Evolutionary conservation across 768 basidiomycete genomes (phyloP), one percentile per base, ranked within the genome.

Genomic region (Panaeolus papilionaceus): DNA sequence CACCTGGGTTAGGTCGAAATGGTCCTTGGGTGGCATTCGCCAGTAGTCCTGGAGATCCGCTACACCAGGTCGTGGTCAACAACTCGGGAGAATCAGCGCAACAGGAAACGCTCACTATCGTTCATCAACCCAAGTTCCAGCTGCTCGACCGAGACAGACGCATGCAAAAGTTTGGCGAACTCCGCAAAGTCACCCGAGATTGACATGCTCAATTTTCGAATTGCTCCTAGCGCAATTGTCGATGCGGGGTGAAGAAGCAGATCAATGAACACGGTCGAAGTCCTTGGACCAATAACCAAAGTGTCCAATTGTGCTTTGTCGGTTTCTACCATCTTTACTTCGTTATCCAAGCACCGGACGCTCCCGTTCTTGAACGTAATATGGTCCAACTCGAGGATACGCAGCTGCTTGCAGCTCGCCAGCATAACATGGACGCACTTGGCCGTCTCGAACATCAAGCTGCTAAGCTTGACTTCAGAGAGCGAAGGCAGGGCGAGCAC

Each of bases 51-150:
- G 47, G 58, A 77, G 65, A 42, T 70, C 67, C 20, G 73, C 72
- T 73, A 40, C 49, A 58, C 18, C 61, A 37, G 6, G 39, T 38
- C 26, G 20, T n/a, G 6, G 64, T 38, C 58, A 23, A 12, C 6
- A 37, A 40, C 2, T 7, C 9, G 37, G 38, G 9, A 20, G 6
- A 3, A 44, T 26, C 38, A 39, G 33, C 39, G 42, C 16, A 45
- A 26, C 47, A 39, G 37, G 38, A 42, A 49, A 20, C 4, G 45
- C 65, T 47, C 47, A 72, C 73, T 69, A 49, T 76, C 76, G 37
- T 74, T 74, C 75, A 75, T 77, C 10, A 78, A 61, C 2, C 71
- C 66, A 9, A 77, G 20, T 58, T 78, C 75, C 4, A 78, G 64
- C 3, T 67, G 44, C 47, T 75, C 69, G 12, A 75, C 54, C 11